Base-by-base conservation (phyloP, 805 yeast genomes). In the Cyberlindnera subsufficiens region DNA sequence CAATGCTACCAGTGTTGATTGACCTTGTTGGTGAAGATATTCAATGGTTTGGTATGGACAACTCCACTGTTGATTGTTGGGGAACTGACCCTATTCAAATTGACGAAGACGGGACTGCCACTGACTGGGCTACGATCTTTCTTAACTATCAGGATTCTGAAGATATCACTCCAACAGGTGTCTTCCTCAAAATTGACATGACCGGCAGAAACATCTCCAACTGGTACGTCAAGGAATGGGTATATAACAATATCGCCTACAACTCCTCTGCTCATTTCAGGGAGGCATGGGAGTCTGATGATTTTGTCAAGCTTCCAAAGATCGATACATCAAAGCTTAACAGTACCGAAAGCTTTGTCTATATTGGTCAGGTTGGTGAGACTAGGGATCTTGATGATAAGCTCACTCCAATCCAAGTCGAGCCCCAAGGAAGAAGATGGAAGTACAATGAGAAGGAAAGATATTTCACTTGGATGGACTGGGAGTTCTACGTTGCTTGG, bases 381-480 rank as follows among this genome's bases (percentile, higher is more conserved):
- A 44, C 46, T 4, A 50, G 53, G 40, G 57, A 51, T 7, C 37
- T 50, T 11, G 62, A 58, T 39, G 53, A 56, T 3, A 55, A 51
- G 33, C 34, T 46, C 9, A 47, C 59, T 3, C 62, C 62, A 38
- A 40, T 51, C 17, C 9, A 39, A 1, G 32, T 58, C 35, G 61
- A 58, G 37, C 60, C 61, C 25, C 46, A 55, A 35, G 62, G 62
- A 30, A 51, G 60, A 35, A 51, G 62, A 38, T 58, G 62, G 62
- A 42, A 40, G 16, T 54, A 36, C 43, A 46, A 45, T 16, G 61
- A 55, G 39, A 27, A 32, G 6, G 60, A 58, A 27, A 50, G 60
- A 45, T 58, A 54, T 44, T 58, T 58, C 48, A 49, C 54, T 9
- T 56, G 62, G 62, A 54, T 58, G 59, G 61, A 55, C 39, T 58